Evolutionary conservation across 2,329 filamentous ascomycete genomes (phyloP), one percentile per base, ranked within the genome.

Genomic region (Xylariaceae sp.): DNA sequence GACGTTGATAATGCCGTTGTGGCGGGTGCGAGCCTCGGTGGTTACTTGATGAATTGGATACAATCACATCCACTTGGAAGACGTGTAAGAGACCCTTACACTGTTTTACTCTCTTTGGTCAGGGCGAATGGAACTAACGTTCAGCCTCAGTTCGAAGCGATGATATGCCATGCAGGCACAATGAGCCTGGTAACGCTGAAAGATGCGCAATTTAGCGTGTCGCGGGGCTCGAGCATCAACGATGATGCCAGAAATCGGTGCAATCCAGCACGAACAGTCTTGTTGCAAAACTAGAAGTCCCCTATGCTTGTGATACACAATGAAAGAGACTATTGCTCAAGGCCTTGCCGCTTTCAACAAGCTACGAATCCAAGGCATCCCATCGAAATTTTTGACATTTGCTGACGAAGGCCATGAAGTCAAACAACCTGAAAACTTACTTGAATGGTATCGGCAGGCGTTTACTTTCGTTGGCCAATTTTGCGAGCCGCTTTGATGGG

Each of bases 261-360:
- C 69, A 79, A 81, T 54, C 78, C 79, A 1, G 69, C 76, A 2
- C 71, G 73, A 1, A 64, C 69, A 1, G 66, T 72, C 45, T 69
- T 76, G 13, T 71, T 82, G 42, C 63, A 74, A 14, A 76, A 87
- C 52, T 91, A 87, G 58, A 71, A 71, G 13, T 70, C 87, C 1
- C 88, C 88, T 6, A 86, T 89, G 60, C 74, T 91, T 38, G 78
- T 91, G 53, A 84, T 91, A 38, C 88, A 90, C 70, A 85, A 79
- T 58, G 83, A 86, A 57, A 74, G 82, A 41, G 88, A 91, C 65
- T 89, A 77, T 73, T 5, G 70, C 70, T 0, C 70, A 74, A 58
- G 72, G 56, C 69, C 69, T 44, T 65, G 62, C 54, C 5, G 55
- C 59, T 6, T 65, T 61, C 44, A 59, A 58, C 38, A 52, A 56